These are phyloP conservation scores for Schizonepeta tenuifolia DNA, from an alignment of 257 asterid species.

Conservation along the genomic window DNA sequence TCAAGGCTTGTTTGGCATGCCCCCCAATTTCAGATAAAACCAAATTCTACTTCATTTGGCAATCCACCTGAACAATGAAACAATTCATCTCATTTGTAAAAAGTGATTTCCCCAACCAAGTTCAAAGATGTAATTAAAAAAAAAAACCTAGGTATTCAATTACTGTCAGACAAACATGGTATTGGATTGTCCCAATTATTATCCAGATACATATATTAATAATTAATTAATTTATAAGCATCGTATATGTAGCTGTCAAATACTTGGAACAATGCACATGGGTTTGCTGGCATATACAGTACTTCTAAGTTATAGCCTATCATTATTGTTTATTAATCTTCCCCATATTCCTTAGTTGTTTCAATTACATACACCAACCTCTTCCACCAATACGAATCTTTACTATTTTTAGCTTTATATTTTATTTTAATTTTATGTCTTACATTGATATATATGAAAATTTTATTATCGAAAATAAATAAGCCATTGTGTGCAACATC, in stretches of 20 bases:
- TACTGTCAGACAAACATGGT: conserved; percentile 17
- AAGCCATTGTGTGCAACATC: too few species aligned
- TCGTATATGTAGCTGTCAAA: conserved; percentile 46
- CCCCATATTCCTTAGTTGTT: conserved; percentile 42
- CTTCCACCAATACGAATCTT: conserved; percentile 1
- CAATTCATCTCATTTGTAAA: not conserved
- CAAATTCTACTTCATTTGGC: conserved; percentile 19
- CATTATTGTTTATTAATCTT: conserved; percentile 3
- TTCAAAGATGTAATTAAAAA: not conserved
- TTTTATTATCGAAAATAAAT: too few species aligned
- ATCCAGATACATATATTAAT: conserved; percentile 13
- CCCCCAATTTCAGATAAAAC: not conserved
- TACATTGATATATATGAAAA: not conserved
- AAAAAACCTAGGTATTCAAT: not conserved
- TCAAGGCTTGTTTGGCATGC: conserved; percentile 16
- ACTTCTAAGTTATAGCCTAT: conserved; percentile 6
- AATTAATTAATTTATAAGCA: conserved; percentile 9
- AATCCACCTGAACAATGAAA: conserved; percentile 18
- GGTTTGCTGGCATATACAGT: conserved; percentile 44
- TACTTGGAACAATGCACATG: conserved; percentile 40
- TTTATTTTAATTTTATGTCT: not conserved
- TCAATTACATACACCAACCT: conserved; percentile 51
- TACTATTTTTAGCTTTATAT: not conserved
- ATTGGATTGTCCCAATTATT: conserved; percentile 17
- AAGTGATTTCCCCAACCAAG: not conserved